Percentiles rank a stretch among this genome's conserved stretches.
These are phyloP conservation scores for Fusarium chaquense DNA, from an alignment of 2,329 filamentous ascomycete genomes.

Conservation along the genomic window DNA sequence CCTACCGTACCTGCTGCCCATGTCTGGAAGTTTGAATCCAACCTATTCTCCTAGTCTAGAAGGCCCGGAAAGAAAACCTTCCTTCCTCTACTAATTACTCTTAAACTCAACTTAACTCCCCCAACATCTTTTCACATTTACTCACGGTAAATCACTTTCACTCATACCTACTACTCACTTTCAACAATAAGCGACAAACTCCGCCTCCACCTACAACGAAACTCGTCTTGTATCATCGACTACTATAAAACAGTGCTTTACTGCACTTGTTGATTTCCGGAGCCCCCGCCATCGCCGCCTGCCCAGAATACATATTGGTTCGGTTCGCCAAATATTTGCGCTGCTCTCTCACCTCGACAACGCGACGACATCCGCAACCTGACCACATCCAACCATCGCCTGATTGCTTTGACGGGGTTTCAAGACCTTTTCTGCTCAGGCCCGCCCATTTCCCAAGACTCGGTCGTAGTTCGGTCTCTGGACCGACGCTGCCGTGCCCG, in stretches of 20 bases:
- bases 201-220: slow-evolving; percentile 5
- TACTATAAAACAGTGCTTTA: slow-evolving; percentile 5
- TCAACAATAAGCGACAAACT: slow-evolving; percentile 14
- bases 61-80: slow-evolving; percentile 43
- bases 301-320: slow-evolving; percentile 2
- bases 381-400: slow-evolving; percentile 15
- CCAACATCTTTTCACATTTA: slow-evolving; percentile 5
- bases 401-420: background rate
- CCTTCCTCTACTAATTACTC: slow-evolving; percentile 17
- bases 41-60: slow-evolving; percentile 24
- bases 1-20: slow-evolving; percentile 24
- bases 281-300: slow-evolving; percentile 32
- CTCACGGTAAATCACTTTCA: background rate
- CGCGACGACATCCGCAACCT: slow-evolving; percentile 17
- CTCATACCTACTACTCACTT: background rate
- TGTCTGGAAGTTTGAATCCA: slow-evolving; percentile 34
- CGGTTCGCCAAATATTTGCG: slow-evolving; percentile 20
- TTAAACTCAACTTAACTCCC: slow-evolving; percentile 27
- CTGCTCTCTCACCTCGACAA: slow-evolving; percentile 13
- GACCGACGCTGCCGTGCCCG: slow-evolving; percentile 31
- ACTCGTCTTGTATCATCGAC: slow-evolving; percentile 24
- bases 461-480: slow-evolving; percentile 32
- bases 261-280: slow-evolving; percentile 25
- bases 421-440: background rate
- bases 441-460: slow-evolving; percentile 9